Base-by-base conservation (phyloP, 2,329 filamentous ascomycete genomes). In the Epichloe sibirici region DNA sequence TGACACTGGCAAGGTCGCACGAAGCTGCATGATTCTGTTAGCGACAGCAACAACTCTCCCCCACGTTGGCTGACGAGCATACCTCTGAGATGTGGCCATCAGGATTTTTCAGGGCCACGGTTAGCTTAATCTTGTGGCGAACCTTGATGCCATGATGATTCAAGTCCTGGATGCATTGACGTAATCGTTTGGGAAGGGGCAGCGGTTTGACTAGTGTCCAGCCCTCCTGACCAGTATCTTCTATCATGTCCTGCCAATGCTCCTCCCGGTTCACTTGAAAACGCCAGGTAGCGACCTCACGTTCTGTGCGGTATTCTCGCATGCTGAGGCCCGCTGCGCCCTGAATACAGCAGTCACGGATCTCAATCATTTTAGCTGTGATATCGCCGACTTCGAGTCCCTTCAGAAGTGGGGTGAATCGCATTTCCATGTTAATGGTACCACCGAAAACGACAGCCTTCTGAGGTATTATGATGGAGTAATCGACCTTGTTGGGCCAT, bases 401-500 rank as follows among this genome's bases (percentile, higher is more conserved):
- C 68, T 98, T 97, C 49, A 95, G 74, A 2, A 97, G 74, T 0
- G 91, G 90, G 1, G 90, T 88, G 57, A 97, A 83, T 57, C 87
- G 82, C 72, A 96, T 91, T 60, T 95, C 84, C 55, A 95, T 77
- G 1, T 83, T 82, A 48, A 97, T 83, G 23, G 78, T 78, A n/a
- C 88, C 94, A 48, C 93, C 93, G 62, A 96, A 95, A 17, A 95
- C 86, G 51, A 95, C 85, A 2, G 93, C 93, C 71, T 96, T 96
- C 63, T 89, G 90, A 0, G 93, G 91, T 11, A 95, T 88, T 53
- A 88, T 82, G 57, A 98, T 90, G 34, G 89, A 91, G 71, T 98
- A 98, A 66, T 95, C 88, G 61, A 97, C 81, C 74, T 98, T 98
- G 73, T 95, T 93, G 5, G 90, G 87, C 93, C 93, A 98, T 57